Evolutionary conservation across 1,284 basidiomycete genomes (phyloP).

Genomic region (Laetiporus sulphureus): DNA sequence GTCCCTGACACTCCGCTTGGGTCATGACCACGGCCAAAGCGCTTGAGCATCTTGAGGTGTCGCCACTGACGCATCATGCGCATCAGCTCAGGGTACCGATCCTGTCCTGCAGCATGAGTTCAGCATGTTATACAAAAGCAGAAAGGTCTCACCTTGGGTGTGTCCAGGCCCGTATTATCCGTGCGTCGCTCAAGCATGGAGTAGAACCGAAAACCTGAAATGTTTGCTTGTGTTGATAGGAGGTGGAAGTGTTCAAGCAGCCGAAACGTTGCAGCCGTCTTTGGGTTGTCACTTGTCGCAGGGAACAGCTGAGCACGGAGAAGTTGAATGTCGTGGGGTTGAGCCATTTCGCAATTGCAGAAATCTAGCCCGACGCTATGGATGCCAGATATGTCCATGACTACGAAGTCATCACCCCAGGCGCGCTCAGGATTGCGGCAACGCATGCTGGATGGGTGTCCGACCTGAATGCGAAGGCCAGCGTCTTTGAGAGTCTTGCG

Average conservation of each 20-base stretch:
- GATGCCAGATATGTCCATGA: slow-evolving; percentile 27
- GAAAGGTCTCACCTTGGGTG: background rate
- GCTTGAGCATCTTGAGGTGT: slow-evolving; percentile 16
- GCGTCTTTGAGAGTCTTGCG: slow-evolving; percentile 1
- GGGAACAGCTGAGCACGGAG: slow-evolving; percentile 23
- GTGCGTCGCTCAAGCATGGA: slow-evolving; percentile 19
- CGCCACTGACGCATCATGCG: slow-evolving; percentile 14
- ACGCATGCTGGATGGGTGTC: slow-evolving; percentile 15
- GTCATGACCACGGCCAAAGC: slow-evolving; percentile 15
- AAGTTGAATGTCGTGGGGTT: slow-evolving; percentile 14
- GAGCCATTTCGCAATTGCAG: slow-evolving; percentile 23
- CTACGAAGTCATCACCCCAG: slow-evolving; percentile 16
- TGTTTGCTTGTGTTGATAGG: slow-evolving; percentile 17
- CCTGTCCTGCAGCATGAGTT: background rate
- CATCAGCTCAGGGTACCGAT: slow-evolving; percentile 15
- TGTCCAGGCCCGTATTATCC: slow-evolving; percentile 6
- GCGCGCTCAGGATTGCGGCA: slow-evolving; percentile 2
- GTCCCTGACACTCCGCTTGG: slow-evolving; percentile 12
- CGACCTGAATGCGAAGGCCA: slow-evolving; percentile 13
- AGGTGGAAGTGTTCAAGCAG: slow-evolving; percentile 24
- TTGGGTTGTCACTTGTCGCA: slow-evolving; percentile 18
- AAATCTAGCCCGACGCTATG: slow-evolving; percentile 25
- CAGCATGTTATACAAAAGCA: background rate
- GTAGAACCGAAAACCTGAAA: slow-evolving; percentile 16
- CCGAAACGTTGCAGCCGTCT: slow-evolving; percentile 22